Percentiles rank a stretch among this genome's conserved stretches.
phyloP scores from a whole-genome alignment of 2,329 filamentous ascomycete genomes.

The Calonectria multiphialidica region DNA sequence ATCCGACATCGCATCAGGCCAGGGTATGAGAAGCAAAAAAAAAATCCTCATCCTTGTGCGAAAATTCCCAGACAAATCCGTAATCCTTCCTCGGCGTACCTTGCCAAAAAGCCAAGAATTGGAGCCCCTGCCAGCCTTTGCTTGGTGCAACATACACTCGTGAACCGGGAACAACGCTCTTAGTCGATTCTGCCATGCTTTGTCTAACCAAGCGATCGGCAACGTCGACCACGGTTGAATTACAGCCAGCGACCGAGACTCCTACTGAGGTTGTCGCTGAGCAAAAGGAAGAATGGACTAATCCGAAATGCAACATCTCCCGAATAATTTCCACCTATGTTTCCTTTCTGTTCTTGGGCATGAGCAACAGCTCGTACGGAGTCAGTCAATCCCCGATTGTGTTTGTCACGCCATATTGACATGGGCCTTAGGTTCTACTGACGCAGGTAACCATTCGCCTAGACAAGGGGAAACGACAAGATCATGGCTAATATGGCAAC shows the following conservation, averaged over 20 bases:
- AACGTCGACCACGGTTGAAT: not conserved
- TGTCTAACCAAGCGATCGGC: not conserved
- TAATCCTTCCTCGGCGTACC: not conserved
- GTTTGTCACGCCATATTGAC: not conserved
- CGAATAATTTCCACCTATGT: not conserved
- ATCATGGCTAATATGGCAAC: not conserved
- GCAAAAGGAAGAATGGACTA: not conserved
- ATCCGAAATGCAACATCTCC: not conserved
- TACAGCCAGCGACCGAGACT: not conserved
- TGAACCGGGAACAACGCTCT: not conserved
- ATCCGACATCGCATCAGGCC: constrained; percentile 1
- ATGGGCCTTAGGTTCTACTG: not conserved
- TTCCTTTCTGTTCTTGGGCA: not conserved
- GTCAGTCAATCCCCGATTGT: not conserved
- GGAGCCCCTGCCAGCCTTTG: not conserved
- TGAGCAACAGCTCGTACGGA: not conserved
- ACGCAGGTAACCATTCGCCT: not conserved
- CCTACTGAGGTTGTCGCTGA: not conserved
- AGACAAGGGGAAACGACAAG: not conserved
- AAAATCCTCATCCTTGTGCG: not conserved
- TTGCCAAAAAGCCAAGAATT: not conserved
- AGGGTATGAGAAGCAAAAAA: not conserved
- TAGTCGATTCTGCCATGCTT: not conserved
- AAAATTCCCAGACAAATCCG: not conserved
- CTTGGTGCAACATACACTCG: not conserved